Evolutionary conservation across 345 rosid genomes (phyloP), one percentile per base, ranked within the genome.

Genomic region (Aquilaria yunnanensis): DNA sequence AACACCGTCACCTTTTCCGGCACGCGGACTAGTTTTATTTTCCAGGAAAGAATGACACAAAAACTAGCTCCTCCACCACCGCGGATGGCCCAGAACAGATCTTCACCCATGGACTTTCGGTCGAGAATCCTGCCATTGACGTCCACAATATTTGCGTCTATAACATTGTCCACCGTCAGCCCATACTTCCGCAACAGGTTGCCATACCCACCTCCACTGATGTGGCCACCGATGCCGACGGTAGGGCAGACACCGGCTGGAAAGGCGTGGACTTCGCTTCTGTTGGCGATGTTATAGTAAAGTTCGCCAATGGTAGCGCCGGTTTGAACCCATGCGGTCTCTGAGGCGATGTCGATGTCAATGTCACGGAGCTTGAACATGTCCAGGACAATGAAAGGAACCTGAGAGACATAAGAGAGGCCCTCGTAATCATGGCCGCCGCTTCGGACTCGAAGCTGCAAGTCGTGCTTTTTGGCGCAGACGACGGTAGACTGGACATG

Each of bases 371-470:
- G 72, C 48, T 74, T 74, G 12, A 76, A 72, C 67, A 82, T 72
- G 68, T 84, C 90, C 14, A 82, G 73, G 43, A 84, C 63, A 47
- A 80, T 4, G 74, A 81, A 81, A 2, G 79, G 72, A 3, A 61
- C 66, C 8, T 55, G 1, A 45, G 90, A 84, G 46, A 74, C 56
- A 55, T 84, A 84, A 12, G 90, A 82, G 47, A 75, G 73, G n/a
- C 85, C 90, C 62, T 85, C 87, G 46, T 72, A 84, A 37, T 84
- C 89, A 9, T 84, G 89, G 11, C 89, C 81, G 0, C 83, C 83
- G 59, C 82, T 82, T 4, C 87, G 75, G 64, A 79, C 75, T 54
- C 75, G 75, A 4, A 82, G 41, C 53, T 78, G 85, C 51, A 68
- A 3, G 9, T 65, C 74, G 30, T 13, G 61, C 33, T 65, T 46